These are phyloP conservation scores for Kluyveromyces dobzhanskii DNA, from an alignment of 805 yeast species.

Conservation along the genomic window DNA sequence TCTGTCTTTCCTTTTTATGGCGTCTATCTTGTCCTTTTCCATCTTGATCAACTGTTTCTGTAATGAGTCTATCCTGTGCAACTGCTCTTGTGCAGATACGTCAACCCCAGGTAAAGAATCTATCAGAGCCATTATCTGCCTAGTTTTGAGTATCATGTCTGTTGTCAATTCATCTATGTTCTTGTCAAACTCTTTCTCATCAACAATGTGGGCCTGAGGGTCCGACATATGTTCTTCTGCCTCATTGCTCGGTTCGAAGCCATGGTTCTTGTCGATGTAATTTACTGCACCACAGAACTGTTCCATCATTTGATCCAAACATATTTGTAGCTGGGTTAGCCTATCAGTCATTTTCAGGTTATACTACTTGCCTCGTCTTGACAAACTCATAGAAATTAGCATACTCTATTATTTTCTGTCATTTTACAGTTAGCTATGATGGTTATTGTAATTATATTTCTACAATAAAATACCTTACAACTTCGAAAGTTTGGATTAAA, in stretches of 20 bases:
- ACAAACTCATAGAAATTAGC: too few species aligned
- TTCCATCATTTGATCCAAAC: slow-evolving; percentile 71
- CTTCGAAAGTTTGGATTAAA: too few species aligned
- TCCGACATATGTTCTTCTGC: slow-evolving; percentile 54
- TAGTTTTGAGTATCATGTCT: slow-evolving; percentile 75
- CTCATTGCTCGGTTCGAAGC: slow-evolving; percentile 38
- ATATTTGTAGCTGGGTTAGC: slow-evolving; percentile 80
- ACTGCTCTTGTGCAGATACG: slow-evolving; percentile 66
- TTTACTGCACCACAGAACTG: slow-evolving; percentile 73
- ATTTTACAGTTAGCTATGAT: too few species aligned
- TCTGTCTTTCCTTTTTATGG: slow-evolving; percentile 55
- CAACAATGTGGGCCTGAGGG: slow-evolving; percentile 46
- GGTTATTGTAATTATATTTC: too few species aligned
- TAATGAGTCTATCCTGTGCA: slow-evolving; percentile 51
- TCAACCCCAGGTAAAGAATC: slow-evolving; percentile 92
- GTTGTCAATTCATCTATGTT: slow-evolving; percentile 71
- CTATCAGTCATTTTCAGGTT: slow-evolving; percentile 60
- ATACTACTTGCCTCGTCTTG: too few species aligned
- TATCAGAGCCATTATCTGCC: slow-evolving; percentile 79
- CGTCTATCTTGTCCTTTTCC: slow-evolving; percentile 49
- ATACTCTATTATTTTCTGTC: too few species aligned
- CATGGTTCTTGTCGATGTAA: slow-evolving; percentile 72
- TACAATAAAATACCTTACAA: too few species aligned
- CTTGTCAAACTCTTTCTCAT: slow-evolving; percentile 35
- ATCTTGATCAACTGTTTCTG: slow-evolving; percentile 53